phyloP scores from a whole-genome alignment of 2,329 filamentous ascomycete species.

The Cercospora sp. region DNA sequence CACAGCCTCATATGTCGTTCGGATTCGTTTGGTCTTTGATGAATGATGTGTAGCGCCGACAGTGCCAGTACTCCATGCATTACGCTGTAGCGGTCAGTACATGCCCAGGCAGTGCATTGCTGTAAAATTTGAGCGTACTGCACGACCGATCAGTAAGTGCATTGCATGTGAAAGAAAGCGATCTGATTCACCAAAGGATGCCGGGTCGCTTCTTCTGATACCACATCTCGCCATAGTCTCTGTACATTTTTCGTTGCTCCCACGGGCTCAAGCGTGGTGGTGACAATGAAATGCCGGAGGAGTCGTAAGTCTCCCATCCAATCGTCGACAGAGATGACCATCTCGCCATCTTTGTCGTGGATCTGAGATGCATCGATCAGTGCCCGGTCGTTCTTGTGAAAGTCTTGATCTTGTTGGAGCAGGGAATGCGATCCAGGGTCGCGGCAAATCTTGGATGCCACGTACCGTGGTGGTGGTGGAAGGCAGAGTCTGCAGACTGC shows the following conservation, averaged over 20 bases:
- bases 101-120: background rate
- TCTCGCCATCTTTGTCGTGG: background rate
- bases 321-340: slow-evolving; percentile 5
- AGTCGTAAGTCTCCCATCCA: slow-evolving; percentile 22
- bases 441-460: background rate
- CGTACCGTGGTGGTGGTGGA: slow-evolving; percentile 19
- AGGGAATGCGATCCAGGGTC: background rate
- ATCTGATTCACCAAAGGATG: slow-evolving; percentile 14
- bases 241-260: slow-evolving; percentile 14
- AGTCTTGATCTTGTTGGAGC: too few species aligned
- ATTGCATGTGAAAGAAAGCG: background rate
- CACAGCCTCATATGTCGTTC: slow-evolving; percentile 16
- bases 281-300: slow-evolving; percentile 17
- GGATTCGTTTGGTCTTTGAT: slow-evolving; percentile 3
- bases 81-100: slow-evolving; percentile 5
- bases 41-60: slow-evolving; percentile 19
- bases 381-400: too few species aligned
- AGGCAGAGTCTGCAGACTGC: slow-evolving; percentile 14
- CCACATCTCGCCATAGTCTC: slow-evolving; percentile 16
- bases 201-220: slow-evolving; percentile 17
- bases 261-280: slow-evolving; percentile 12
- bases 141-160: background rate
- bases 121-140: background rate
- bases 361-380: background rate
- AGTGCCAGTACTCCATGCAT: slow-evolving; percentile 21